These are phyloP conservation scores for Talaromyces islandicus DNA, from an alignment of 2,329 filamentous ascomycete species.

Conservation along the genomic window DNA sequence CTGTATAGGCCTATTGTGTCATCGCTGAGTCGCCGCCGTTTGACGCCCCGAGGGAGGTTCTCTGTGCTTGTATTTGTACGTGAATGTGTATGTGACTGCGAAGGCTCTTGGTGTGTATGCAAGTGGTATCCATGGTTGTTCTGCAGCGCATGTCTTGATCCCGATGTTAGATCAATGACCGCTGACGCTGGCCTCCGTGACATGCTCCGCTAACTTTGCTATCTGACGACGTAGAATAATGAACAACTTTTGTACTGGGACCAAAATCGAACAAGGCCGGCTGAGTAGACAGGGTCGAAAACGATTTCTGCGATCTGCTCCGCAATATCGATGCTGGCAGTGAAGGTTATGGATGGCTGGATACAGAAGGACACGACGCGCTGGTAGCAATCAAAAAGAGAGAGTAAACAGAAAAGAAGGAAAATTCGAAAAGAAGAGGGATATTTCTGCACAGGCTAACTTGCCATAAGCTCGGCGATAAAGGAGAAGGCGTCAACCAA, in stretches of 20 bases:
- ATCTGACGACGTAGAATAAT: not conserved
- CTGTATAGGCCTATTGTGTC: not conserved
- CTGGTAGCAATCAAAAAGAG: not conserved
- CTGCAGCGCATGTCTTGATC: slow-evolving; percentile 2
- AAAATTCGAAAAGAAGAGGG: not conserved
- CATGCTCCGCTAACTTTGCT: not conserved
- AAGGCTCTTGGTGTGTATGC: not conserved
- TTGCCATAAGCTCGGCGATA: not conserved
- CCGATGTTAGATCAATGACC: slow-evolving; percentile 8
- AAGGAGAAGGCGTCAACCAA: not conserved
- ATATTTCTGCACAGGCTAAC: not conserved
- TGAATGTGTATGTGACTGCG: not conserved
- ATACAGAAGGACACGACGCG: not conserved
- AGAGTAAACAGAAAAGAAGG: not conserved
- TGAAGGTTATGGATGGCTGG: not conserved
- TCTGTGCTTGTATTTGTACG: not conserved
- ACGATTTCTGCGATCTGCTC: not conserved
- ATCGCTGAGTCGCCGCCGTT: slow-evolving; percentile 11
- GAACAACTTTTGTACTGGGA: not conserved
- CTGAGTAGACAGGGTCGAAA: not conserved
- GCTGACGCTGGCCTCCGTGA: not conserved
- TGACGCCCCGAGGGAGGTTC: slow-evolving; percentile 8
- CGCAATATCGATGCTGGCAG: not conserved
- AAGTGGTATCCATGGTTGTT: not conserved
- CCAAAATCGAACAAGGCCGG: not conserved